phyloP scores from a whole-genome alignment of 495 filamentous ascomycete species.

The Neurospora cerealis region DNA sequence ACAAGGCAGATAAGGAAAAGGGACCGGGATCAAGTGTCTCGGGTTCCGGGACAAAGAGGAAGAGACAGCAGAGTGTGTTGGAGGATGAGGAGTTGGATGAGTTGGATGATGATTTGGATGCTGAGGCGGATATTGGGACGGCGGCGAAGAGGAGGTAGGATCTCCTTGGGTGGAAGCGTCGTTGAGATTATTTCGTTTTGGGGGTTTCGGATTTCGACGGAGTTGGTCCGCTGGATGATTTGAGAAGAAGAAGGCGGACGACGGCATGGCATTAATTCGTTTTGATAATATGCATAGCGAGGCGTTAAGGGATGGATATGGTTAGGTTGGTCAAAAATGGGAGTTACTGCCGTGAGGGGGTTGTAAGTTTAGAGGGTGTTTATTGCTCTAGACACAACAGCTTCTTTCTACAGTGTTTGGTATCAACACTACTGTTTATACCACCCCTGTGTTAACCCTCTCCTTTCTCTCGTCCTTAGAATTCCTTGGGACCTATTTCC shows the following conservation, averaged over 20 bases:
- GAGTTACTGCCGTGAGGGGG: neutral
- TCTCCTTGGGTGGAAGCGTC: neutral
- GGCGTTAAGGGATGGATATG: neutral
- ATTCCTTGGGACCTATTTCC: neutral
- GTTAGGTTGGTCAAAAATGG: neutral
- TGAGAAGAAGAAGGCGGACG: neutral
- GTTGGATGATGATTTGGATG: conserved; percentile 24
- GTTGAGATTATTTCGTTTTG: conserved; percentile 1
- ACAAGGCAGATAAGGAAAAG: neutral
- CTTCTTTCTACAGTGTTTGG: neutral
- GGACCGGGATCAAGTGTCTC: neutral
- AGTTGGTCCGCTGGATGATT: no score
- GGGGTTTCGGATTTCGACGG: no score
- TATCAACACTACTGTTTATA: neutral
- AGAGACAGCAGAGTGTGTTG: conserved; percentile 8
- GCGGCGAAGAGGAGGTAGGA: conserved; percentile 11
- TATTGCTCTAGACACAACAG: neutral
- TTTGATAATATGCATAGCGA: neutral
- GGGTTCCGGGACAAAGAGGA: neutral
- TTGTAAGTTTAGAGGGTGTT: neutral
- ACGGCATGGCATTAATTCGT: neutral
- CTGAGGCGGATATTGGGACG: conserved; percentile 17
- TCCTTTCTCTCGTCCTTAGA: neutral
- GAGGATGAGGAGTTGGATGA: conserved; percentile 30
- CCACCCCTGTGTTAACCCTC: neutral